Conservation (phyloP, 1,139 yeast species). For the Zhuliangozyma parablackwelliae region DNA sequence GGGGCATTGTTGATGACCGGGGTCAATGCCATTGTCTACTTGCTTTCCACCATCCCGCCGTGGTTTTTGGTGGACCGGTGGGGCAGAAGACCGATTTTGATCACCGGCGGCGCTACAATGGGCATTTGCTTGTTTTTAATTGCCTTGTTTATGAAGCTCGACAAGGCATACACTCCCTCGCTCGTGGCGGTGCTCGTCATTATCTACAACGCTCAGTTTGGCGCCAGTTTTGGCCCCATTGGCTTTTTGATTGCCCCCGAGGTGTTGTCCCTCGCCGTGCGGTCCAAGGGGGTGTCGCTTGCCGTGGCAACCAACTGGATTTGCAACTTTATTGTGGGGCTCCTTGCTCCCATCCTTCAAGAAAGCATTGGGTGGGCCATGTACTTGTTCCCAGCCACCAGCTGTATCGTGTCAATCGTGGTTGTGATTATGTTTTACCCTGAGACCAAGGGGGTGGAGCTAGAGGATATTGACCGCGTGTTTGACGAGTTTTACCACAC, state of each 20-base stretch:
- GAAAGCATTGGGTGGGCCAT: slow-evolving; percentile 46
- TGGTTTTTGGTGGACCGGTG: slow-evolving; percentile 53
- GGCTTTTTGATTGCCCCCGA: slow-evolving; percentile 55
- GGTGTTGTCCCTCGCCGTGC: slow-evolving; percentile 49
- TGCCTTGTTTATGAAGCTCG: slow-evolving; percentile 35
- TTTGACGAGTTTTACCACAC: slow-evolving; percentile 53
- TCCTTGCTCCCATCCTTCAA: slow-evolving; percentile 48
- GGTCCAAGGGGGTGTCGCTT: slow-evolving; percentile 51
- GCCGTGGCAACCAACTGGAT: slow-evolving; percentile 56
- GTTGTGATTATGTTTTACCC: slow-evolving; percentile 71
- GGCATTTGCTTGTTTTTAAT: slow-evolving; percentile 39
- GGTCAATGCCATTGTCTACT: slow-evolving; percentile 45
- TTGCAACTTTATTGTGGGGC: slow-evolving; percentile 52
- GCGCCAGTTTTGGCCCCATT: slow-evolving; percentile 56
- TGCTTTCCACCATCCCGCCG: slow-evolving; percentile 46
- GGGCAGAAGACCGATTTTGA: slow-evolving; percentile 52
- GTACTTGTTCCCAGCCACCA: slow-evolving; percentile 45
- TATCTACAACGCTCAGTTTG: slow-evolving; percentile 50
- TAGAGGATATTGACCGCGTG: slow-evolving; percentile 83
- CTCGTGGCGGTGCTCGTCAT: slow-evolving; percentile 47
- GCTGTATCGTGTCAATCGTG: slow-evolving; percentile 41
- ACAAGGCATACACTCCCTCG: slow-evolving; percentile 36
- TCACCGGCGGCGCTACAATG: slow-evolving; percentile 48
- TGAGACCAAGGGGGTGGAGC: slow-evolving; percentile 82
- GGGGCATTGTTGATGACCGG: slow-evolving; percentile 53